These are phyloP conservation scores for Clitopilus hobsonii DNA, from an alignment of 768 basidiomycete species.

Conservation along the genomic window DNA sequence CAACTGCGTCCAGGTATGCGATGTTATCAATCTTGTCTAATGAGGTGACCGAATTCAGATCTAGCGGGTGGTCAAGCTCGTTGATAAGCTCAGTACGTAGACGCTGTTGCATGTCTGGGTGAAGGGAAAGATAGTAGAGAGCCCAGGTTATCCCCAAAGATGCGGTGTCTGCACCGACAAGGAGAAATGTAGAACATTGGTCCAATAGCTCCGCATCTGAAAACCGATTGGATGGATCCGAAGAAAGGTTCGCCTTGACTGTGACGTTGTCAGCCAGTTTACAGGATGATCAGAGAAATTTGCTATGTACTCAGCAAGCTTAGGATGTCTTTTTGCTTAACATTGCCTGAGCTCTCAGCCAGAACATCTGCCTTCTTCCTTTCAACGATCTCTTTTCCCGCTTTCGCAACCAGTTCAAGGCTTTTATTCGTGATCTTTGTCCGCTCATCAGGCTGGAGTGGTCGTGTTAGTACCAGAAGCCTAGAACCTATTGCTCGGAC, in stretches of 20 bases:
- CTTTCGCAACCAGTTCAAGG: constrained; percentile 30
- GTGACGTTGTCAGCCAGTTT: constrained; percentile 1
- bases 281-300: neutral
- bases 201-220: constrained; percentile 60
- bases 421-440: constrained; percentile 32
- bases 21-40: constrained; percentile 21
- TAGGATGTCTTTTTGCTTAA: constrained; percentile 43
- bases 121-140: constrained; percentile 47
- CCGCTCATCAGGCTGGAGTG: constrained; percentile 36
- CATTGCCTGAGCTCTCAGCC: constrained; percentile 26
- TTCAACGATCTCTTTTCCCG: constrained; percentile 38
- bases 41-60: too few relatives aligned
- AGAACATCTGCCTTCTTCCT: constrained; percentile 33
- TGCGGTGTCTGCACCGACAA: constrained; percentile 60
- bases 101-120: constrained; percentile 49
- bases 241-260: constrained; percentile 61
- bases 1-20: constrained; percentile 51
- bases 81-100: constrained; percentile 47
- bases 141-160: constrained; percentile 56
- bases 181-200: constrained; percentile 62
- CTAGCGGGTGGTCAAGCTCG: neutral
- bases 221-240: constrained; percentile 37
- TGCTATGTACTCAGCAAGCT: constrained; percentile 39
- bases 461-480: neutral
- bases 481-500: constrained; percentile 11